These are phyloP conservation scores for Calonectria hawksworthii DNA, from an alignment of 2,329 filamentous ascomycete species.

Conservation along the genomic window DNA sequence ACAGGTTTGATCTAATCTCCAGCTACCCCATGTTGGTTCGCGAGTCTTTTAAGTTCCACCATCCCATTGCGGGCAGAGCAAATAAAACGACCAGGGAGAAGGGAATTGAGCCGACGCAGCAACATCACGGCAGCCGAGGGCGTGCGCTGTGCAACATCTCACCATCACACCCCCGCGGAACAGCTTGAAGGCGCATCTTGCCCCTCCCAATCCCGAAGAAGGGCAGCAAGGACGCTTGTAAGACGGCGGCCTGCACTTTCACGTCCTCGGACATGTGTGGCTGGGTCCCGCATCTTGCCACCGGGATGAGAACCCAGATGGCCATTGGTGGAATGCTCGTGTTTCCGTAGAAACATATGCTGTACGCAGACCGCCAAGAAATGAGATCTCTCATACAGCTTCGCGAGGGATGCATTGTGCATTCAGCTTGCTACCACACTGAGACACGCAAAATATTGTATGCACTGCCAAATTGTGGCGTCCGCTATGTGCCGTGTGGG, in stretches of 20 bases:
- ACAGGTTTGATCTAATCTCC: neutral
- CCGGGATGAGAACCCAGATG: neutral
- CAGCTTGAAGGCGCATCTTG: neutral
- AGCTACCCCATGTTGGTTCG: neutral
- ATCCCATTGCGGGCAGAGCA: neutral
- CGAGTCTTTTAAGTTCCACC: neutral
- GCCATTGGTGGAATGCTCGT: neutral
- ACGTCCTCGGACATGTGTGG: neutral
- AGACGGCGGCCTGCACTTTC: neutral
- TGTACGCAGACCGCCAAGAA: neutral
- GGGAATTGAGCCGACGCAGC: neutral
- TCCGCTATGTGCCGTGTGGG: neutral
- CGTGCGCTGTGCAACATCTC: neutral
- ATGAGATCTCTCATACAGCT: neutral
- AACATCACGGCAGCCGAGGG: neutral
- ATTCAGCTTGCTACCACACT: neutral
- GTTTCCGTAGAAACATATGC: neutral
- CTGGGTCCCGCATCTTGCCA: neutral
- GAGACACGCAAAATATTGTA: neutral
- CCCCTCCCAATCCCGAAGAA: neutral
- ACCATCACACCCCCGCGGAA: neutral
- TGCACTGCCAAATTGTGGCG: neutral
- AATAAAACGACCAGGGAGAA: neutral
- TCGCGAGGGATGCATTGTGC: neutral
- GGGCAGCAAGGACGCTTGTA: neutral